phyloP scores from a whole-genome alignment of 177 flowering plant genomes.

The Tripterygium wilfordii region DNA sequence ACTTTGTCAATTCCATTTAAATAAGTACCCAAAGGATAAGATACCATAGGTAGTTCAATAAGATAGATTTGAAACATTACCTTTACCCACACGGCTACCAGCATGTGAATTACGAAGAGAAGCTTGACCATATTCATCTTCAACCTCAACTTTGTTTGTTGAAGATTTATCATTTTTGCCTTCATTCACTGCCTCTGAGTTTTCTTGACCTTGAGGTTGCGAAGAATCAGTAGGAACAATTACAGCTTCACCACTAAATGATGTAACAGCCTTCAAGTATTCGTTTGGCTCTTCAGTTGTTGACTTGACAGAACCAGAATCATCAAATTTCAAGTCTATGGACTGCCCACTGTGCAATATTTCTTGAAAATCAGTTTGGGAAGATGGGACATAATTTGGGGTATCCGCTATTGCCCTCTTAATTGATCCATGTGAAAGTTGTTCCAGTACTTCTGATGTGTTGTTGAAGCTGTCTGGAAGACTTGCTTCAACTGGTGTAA shows the following conservation, averaged over 20 bases:
- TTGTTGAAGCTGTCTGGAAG: constrained; percentile 26
- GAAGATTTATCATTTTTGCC: constrained; percentile 35
- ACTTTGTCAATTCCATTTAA: too few relatives aligned
- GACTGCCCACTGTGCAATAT: constrained; percentile 14
- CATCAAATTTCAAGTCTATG: constrained; percentile 21
- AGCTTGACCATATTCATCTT: constrained; percentile 28
- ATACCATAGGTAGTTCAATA: not conserved
- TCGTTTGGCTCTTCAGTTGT: constrained; percentile 18
- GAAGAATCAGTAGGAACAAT: constrained; percentile 8
- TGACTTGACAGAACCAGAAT: constrained; percentile 13
- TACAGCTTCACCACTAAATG: constrained; percentile 16
- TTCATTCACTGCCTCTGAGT: constrained; percentile 16
- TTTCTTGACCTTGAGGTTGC: constrained; percentile 16
- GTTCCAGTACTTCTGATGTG: constrained; percentile 26
- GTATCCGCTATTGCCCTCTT: constrained; percentile 10
- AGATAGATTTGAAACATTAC: constrained; percentile 37
- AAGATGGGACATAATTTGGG: constrained; percentile 14
- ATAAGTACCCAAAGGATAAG: too few relatives aligned
- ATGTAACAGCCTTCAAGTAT: constrained; percentile 12
- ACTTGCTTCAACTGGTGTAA: constrained; percentile 38
- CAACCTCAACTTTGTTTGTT: constrained; percentile 24
- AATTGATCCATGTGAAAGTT: constrained; percentile 14
- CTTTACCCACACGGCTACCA: constrained; percentile 33
- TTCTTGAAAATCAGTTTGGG: constrained; percentile 24
- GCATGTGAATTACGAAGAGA: constrained; percentile 21